Evolutionary conservation across 2,329 filamentous ascomycete species (phyloP), one percentile per base, ranked within the genome.

Genomic region (Fusarium paranaense): DNA sequence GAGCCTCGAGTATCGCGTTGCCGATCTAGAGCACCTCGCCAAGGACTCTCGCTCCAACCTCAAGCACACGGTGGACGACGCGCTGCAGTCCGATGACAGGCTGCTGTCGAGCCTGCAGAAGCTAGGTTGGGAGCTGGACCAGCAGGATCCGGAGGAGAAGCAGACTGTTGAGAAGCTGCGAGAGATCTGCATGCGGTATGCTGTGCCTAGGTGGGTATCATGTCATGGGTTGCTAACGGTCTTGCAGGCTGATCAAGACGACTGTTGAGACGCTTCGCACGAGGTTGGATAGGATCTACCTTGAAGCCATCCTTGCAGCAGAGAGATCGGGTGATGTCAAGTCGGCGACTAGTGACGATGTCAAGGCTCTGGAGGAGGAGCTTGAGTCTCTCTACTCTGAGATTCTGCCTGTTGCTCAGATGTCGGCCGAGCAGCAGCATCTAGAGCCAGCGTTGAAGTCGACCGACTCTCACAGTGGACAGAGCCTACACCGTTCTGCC

Each of bases 351-450:
- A 71, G 73, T 1, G 83, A 83, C 6, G 87, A 90, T 58, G 85
- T 87, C 11, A 83, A 82, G 16, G 85, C 87, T 5, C 79, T 93
- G 3, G 88, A 91, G 75, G 87, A 89, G 35, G 92, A 94, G 77
- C 84, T 94, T 1, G 91, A 93, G 73, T 93, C 91, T 6, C 84
- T 94, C 4, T 92, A 93, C 74, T 85, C 90, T 0, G 93, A 94
- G 78, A 91, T 94, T 45, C 83, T 92, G 0, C 90, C 92, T 0
- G 90, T 94, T 2, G 89, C 91, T 8, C 90, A 93, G 71, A 94
- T 94, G 90, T 90, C 92, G 0, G 86, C 91, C 1, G 91, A 94
- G 73, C 89, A 92, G 75, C 90, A 93, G 78, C 88, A 91, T 73
- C 85, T 92, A 6, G 87, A 90, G 68, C 92, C 92, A 0, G 89